phyloP scores from a whole-genome alignment of 225 moss, liverwort and hornwort species.

The Antitrichia curtipendula region DNA sequence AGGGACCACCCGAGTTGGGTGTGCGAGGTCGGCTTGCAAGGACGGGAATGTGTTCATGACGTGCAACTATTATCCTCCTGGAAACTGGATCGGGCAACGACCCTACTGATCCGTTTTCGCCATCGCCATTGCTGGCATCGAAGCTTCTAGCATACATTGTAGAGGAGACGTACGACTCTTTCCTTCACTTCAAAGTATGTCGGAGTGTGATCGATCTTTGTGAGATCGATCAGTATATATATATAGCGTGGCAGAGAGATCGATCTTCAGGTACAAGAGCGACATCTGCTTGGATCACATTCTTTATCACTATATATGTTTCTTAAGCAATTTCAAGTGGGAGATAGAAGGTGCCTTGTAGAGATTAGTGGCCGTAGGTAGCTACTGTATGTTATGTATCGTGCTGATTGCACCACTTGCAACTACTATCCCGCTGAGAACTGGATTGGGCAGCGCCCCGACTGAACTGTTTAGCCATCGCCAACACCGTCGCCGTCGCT shows the following conservation, averaged over 20 bases:
- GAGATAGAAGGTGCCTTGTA: no score
- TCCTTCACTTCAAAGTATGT: neutral
- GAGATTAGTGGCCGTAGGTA: neutral
- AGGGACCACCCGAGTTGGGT: conserved; percentile 11
- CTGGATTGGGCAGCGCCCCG: neutral
- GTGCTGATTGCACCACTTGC: neutral
- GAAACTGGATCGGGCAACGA: conserved; percentile 32
- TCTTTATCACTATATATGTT: neutral
- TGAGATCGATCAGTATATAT: neutral
- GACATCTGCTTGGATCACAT: neutral
- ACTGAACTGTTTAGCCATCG: neutral
- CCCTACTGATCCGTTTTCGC: conserved; percentile 16
- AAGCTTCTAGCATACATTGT: neutral
- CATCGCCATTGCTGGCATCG: neutral
- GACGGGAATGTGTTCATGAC: conserved; percentile 45
- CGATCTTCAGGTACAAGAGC: neutral
- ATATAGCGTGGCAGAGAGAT: neutral
- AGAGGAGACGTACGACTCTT: neutral
- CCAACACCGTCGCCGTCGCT: neutral
- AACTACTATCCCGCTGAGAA: neutral
- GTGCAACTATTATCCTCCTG: conserved; percentile 33
- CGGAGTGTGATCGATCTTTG: no score
- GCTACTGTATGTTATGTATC: no score
- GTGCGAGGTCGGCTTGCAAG: conserved; percentile 17
- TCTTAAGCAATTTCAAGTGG: neutral